Evolutionary conservation across 2,329 filamentous ascomycete species (phyloP), one percentile per base, ranked within the genome.

Genomic region (Mycosphaerelloides madeirae): DNA sequence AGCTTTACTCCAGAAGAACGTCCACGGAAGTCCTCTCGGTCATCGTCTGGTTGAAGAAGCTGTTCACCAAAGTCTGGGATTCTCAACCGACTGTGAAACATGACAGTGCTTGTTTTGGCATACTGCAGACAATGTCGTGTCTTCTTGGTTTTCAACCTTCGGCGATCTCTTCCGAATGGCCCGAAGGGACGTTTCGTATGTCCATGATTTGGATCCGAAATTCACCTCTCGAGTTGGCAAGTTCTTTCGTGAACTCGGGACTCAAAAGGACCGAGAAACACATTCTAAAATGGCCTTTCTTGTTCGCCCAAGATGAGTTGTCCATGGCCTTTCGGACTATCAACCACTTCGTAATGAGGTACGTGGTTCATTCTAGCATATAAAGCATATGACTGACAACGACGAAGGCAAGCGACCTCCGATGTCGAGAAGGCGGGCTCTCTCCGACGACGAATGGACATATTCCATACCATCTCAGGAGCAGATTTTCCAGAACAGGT

Each of bases 271-370:
- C 18, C 16, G 18, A 13, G 6, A 13, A 38, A n/a, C 89, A 96
- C 64, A 70, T 97, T 1, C 70, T 97, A 3, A 83, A 89, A 46
- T 87, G 85, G 52, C 81, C 87, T 0, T 94, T 85, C 60, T 73
- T 97, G 0, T 95, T 96, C 57, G 81, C 77, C 15, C 76, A 83
- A 0, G 75, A 82, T 0, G 80, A 80, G 1, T 69, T 95, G 2
- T 83, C 95, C 2, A 81, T 81, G 0, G 95, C 89, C 62, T 96
- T 97, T 63, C 83, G 91, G 14, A 80, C 87, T 3, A 83, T 95
- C 59, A 96, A 95, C 61, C 88, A 93, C 58, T 80, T 86, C 0
- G 78, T 78, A 13, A 97, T 97, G 91, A 87, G 55, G 54, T 56
- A 47, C 22, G 5, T 25, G 22, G 22, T 25, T 5, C 22, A 18